phyloP scores from a whole-genome alignment of 768 basidiomycete genomes.

The Boletus rufocinnamomeus region DNA sequence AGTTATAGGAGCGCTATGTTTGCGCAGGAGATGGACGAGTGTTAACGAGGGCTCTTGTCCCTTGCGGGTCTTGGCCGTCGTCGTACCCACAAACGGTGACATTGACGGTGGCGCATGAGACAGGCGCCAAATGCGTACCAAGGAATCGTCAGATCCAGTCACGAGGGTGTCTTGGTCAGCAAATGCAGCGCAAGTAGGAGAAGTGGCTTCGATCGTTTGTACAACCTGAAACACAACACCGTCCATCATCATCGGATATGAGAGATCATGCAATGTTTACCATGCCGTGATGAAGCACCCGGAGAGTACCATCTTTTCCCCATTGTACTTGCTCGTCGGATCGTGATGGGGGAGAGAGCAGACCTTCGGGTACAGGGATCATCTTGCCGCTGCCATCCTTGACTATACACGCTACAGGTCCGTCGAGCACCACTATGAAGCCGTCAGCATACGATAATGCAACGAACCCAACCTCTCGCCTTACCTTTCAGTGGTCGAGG shows the following conservation, averaged over 20 bases:
- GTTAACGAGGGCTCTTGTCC: slow-evolving; percentile 34
- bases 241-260: background rate
- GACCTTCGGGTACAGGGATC: slow-evolving; percentile 60
- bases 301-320: slow-evolving; percentile 58
- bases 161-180: slow-evolving; percentile 72
- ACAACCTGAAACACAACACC: slow-evolving; percentile 48
- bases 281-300: slow-evolving; percentile 62
- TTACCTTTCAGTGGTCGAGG: slow-evolving; percentile 58
- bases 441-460: slow-evolving; percentile 3
- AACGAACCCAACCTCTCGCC: background rate
- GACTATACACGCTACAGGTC: slow-evolving; percentile 44
- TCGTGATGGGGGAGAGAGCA: slow-evolving; percentile 56
- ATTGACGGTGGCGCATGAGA: slow-evolving; percentile 32
- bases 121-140: slow-evolving; percentile 82
- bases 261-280: slow-evolving; percentile 35
- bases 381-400: slow-evolving; percentile 50
- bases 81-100: slow-evolving; percentile 26
- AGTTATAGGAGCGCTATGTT: slow-evolving; percentile 68
- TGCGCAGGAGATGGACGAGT: slow-evolving; percentile 76
- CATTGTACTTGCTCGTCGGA: slow-evolving; percentile 75
- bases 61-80: slow-evolving; percentile 17
- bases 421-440: slow-evolving; percentile 43
- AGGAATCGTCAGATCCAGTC: slow-evolving; percentile 79
- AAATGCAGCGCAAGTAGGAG: slow-evolving; percentile 74
- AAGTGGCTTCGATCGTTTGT: slow-evolving; percentile 75